Conservation (phyloP, 208 protist genomes). For the Naegleria lovaniensis region DNA sequence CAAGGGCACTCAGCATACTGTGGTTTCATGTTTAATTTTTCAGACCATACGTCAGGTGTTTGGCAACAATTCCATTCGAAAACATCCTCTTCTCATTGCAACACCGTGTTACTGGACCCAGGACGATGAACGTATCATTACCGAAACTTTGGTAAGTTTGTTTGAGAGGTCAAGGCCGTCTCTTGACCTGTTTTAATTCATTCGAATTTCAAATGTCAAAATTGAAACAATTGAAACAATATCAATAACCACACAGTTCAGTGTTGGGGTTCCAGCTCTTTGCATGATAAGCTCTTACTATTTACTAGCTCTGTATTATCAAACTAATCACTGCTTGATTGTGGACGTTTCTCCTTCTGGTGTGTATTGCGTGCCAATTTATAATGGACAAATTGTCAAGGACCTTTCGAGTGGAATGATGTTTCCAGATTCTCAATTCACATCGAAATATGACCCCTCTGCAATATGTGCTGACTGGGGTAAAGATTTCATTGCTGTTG, state of each 20-base stretch:
- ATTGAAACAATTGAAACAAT: no score
- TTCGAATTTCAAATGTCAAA: no score
- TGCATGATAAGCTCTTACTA: not conserved
- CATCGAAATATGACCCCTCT: no score
- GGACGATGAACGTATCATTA: not conserved
- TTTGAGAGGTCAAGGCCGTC: no score
- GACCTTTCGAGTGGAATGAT: no score
- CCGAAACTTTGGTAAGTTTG: not conserved
- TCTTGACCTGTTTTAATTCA: no score
- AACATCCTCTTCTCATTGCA: not conserved
- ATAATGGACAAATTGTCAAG: not conserved
- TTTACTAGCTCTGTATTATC: not conserved
- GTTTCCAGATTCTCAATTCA: no score
- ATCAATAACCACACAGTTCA: not conserved
- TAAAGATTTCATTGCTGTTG: no score
- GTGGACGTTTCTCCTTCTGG: not conserved
- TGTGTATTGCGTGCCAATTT: not conserved
- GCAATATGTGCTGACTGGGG: no score
- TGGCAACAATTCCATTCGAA: not conserved
- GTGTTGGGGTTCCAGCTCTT: not conserved
- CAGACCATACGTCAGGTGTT: not conserved
- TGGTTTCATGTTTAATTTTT: not conserved
- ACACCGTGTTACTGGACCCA: not conserved
- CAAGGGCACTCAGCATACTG: no score
- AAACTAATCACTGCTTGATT: no score